A percentile compares a stretch with the other conserved stretches of the same genome.
These are phyloP conservation scores for Serpula lacrymans DNA, from an alignment of 768 basidiomycete species.

Conservation along the genomic window DNA sequence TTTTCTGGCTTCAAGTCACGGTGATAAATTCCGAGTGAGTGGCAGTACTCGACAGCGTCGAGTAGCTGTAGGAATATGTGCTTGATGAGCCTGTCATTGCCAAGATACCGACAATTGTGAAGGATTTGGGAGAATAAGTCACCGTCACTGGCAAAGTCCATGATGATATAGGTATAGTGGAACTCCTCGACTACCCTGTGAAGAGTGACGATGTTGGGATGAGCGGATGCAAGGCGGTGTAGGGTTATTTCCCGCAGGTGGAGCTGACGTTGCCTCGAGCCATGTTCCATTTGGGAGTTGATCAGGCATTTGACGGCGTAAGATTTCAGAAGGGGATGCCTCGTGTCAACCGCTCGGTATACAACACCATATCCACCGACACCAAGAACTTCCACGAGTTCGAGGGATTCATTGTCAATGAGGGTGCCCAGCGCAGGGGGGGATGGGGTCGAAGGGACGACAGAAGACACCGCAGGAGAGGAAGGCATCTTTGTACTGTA, in stretches of 20 bases:
- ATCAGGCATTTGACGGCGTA: conserved; percentile 93
- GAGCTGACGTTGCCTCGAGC: conserved; percentile 61
- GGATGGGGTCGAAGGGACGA: conserved; percentile 44
- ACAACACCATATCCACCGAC: conserved; percentile 95
- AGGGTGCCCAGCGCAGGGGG: conserved; percentile 62
- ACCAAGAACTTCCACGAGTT: conserved; percentile 85
- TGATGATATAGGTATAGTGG: conserved; percentile 81
- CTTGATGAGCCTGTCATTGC: conserved; percentile 81
- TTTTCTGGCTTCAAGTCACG: conserved; percentile 98
- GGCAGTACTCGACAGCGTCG: conserved; percentile 92
- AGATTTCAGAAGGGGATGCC: conserved; percentile 45
- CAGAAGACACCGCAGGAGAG: too few relatives aligned
- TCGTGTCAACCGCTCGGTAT: conserved; percentile 75
- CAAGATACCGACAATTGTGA: conserved; percentile 70
- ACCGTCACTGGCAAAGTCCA: conserved; percentile 89
- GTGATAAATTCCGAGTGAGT: conserved; percentile 89
- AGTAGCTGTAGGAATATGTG: conserved; percentile 90
- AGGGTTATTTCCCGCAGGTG: conserved; percentile 88
- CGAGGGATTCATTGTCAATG: conserved; percentile 79
- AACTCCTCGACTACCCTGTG: conserved; percentile 85
- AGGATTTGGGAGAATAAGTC: conserved; percentile 93
- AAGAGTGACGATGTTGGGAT: conserved; percentile 82
- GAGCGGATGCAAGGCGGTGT: conserved; percentile 70
- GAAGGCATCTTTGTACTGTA: too few relatives aligned
- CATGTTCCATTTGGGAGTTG: conserved; percentile 41